Percentiles rank a stretch among this genome's conserved stretches.
These are phyloP conservation scores for Melanomma pulvis-pyrius DNA, from an alignment of 495 filamentous ascomycete species.

Conservation along the genomic window DNA sequence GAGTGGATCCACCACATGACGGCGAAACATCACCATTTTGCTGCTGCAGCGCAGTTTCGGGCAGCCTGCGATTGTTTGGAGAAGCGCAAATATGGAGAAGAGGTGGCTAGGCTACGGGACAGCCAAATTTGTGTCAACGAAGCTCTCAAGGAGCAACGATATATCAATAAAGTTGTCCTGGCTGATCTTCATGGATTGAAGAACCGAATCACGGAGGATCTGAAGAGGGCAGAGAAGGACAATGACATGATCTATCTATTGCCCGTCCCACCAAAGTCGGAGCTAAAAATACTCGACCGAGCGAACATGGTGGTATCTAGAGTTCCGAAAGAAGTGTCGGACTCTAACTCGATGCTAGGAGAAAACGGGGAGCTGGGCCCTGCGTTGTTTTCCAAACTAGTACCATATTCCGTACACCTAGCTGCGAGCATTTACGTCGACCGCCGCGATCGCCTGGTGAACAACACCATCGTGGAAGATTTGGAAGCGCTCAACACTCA, in stretches of 20 bases:
- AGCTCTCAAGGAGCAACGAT: constrained; percentile 80
- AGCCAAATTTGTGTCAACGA: constrained; percentile 82
- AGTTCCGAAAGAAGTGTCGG: constrained; percentile 79
- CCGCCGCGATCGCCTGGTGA: constrained; percentile 82
- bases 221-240: constrained; percentile 93
- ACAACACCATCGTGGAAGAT: constrained; percentile 80
- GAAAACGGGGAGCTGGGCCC: constrained; percentile 79
- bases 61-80: constrained; percentile 91
- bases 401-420: constrained; percentile 93
- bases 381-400: constrained; percentile 85
- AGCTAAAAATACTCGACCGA: constrained; percentile 81
- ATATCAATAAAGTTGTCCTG: constrained; percentile 80
- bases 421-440: constrained; percentile 95
- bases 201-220: constrained; percentile 76
- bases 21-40: constrained; percentile 97
- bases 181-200: constrained; percentile 85
- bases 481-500: constrained; percentile 79
- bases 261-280: constrained; percentile 83
- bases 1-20: constrained; percentile 99
- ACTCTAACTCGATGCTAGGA: constrained; percentile 76
- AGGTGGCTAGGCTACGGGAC: constrained; percentile 84
- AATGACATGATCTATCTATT: constrained; percentile 93
- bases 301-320: constrained; percentile 84
- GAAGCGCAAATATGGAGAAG: constrained; percentile 93
- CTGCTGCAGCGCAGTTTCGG: constrained; percentile 93